Evolutionary conservation across 306 rosid species (phyloP).

Genomic region (Fragaria ananassa): DNA sequence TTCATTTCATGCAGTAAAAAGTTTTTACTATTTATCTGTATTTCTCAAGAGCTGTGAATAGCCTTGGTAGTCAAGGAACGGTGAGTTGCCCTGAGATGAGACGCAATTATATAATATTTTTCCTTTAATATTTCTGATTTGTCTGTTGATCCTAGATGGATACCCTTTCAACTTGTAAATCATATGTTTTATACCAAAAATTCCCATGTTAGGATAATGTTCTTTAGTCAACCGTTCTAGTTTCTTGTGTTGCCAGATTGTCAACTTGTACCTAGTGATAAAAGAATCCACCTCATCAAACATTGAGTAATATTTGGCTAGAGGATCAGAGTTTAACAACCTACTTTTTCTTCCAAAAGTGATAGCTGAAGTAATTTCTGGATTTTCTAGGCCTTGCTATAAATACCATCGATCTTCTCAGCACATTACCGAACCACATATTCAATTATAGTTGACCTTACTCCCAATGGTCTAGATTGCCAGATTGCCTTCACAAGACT

Average conservation of each 20-base stretch:
- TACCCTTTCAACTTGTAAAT: not conserved
- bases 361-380: not conserved
- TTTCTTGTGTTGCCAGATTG: slow-evolving; percentile 6
- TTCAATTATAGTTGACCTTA: not conserved
- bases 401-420: not conserved
- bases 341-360: not conserved
- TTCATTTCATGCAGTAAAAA: not conserved
- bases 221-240: not conserved
- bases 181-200: not conserved
- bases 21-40: not conserved
- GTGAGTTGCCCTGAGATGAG: not conserved
- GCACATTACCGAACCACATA: not conserved
- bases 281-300: not conserved
- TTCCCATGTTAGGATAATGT: not conserved
- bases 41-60: not conserved
- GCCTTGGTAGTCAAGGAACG: too few relatives aligned
- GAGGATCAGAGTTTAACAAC: not conserved
- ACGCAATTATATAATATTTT: not conserved
- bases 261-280: not conserved
- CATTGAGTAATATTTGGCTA: not conserved
- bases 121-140: not conserved
- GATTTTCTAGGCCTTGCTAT: not conserved
- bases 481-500: not conserved
- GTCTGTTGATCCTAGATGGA: not conserved
- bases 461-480: not conserved